A percentile compares a stretch with the other conserved stretches of the same genome.
phyloP scores from a whole-genome alignment of 352 stramenopile species.

The Pythium graminicola region DNA sequence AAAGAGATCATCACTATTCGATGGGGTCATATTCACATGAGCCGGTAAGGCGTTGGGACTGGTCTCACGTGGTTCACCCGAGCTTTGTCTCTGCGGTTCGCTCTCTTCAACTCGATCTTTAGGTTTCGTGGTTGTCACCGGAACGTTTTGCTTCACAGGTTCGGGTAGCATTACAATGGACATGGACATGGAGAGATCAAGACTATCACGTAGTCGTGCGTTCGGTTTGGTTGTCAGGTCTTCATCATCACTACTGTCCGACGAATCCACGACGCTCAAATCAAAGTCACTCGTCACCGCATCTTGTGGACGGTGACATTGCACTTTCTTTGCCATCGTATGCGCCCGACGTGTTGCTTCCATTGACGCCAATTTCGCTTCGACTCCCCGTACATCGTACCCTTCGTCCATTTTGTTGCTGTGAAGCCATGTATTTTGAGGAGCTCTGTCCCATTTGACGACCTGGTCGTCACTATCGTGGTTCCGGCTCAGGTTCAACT shows the following conservation, averaged over 20 bases:
- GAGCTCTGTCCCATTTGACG: too few relatives aligned
- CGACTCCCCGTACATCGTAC: constrained; percentile 43
- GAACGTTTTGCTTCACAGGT: too few relatives aligned
- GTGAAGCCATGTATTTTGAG: too few relatives aligned
- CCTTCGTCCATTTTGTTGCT: constrained; percentile 22
- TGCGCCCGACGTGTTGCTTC: constrained; percentile 7
- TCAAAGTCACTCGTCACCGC: constrained; percentile 27
- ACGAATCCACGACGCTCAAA: constrained; percentile 25
- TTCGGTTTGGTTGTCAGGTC: not conserved
- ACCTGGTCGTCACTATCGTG: too few relatives aligned
- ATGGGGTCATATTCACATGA: not conserved
- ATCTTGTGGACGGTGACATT: not conserved
- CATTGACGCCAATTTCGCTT: constrained; percentile 30
- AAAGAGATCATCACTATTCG: constrained; percentile 2
- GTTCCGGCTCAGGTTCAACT: constrained; percentile 7
- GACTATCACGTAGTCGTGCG: constrained; percentile 34
- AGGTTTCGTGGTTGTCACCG: not conserved
- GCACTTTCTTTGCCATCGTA: not conserved
- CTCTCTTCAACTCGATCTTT: not conserved
- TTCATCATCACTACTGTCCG: constrained; percentile 13
- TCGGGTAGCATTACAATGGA: constrained; percentile 14
- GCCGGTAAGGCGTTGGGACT: not conserved
- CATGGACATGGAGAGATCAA: constrained; percentile 63
- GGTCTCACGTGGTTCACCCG: not conserved
- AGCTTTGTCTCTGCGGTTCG: not conserved